Conservation (phyloP, 306 rosid species). For the Benincasa hispida region DNA sequence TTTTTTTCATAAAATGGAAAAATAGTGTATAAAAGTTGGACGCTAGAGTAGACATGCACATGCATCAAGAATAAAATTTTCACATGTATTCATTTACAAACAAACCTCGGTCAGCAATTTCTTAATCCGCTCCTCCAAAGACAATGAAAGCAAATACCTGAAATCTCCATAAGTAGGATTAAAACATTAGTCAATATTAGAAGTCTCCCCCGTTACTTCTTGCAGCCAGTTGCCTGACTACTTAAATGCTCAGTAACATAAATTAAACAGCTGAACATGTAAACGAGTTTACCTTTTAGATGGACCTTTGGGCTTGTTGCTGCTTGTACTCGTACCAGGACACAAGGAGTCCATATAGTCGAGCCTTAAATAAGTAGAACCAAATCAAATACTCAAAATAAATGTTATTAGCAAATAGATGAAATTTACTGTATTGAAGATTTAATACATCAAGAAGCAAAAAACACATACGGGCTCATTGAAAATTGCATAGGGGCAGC, state of each 20-base stretch:
- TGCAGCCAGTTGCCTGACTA: not conserved
- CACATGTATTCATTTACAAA: constrained; percentile 20
- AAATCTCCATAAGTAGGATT: constrained; percentile 7
- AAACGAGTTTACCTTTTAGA: constrained; percentile 46
- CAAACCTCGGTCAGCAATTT: constrained; percentile 66
- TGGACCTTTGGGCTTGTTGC: constrained; percentile 29
- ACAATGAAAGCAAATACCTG: constrained; percentile 59
- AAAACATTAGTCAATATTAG: not conserved
- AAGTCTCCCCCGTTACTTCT: not conserved
- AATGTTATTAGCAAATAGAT: not conserved
- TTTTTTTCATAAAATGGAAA: too few relatives aligned
- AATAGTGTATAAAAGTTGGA: not conserved
- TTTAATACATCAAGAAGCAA: not conserved
- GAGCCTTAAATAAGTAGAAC: constrained; percentile 30
- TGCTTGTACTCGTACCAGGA: constrained; percentile 41
- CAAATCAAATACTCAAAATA: constrained; percentile 11
- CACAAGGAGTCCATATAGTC: constrained; percentile 64
- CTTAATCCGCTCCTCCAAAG: constrained; percentile 70
- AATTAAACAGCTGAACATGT: not conserved
- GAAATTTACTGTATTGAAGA: not conserved
- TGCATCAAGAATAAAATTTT: not conserved
- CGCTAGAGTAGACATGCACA: not conserved
- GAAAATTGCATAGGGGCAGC: constrained; percentile 49
- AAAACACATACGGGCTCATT: constrained; percentile 52
- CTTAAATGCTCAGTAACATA: not conserved